A percentile compares a stretch with the other conserved stretches of the same genome.
These are phyloP conservation scores for Cyclocybe aegerita DNA, from an alignment of 768 basidiomycete genomes.

Conservation along the genomic window DNA sequence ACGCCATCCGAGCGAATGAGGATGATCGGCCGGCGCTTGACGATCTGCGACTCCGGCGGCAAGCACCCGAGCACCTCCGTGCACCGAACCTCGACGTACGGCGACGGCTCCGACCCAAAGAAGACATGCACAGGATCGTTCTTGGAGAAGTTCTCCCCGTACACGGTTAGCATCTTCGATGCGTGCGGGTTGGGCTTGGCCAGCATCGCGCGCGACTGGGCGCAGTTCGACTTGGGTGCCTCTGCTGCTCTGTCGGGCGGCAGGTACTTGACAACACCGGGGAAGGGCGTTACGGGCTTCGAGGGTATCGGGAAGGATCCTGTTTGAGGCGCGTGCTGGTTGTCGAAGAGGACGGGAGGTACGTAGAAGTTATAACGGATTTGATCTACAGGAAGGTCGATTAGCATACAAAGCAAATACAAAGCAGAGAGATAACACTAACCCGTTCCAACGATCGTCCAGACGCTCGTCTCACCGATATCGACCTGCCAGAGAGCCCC, in stretches of 20 bases:
- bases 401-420: conserved; percentile 12
- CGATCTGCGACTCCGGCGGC: conserved; percentile 66
- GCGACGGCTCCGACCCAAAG: conserved; percentile 84
- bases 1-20: conserved; percentile 84
- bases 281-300: conserved; percentile 85
- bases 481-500: conserved; percentile 88
- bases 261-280: conserved; percentile 86
- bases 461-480: conserved; percentile 91
- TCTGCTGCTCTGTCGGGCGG: conserved; percentile 87
- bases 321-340: conserved; percentile 67
- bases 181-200: conserved; percentile 78
- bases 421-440: conserved; percentile 22
- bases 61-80: conserved; percentile 82
- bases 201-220: conserved; percentile 63
- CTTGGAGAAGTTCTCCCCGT: conserved; percentile 89
- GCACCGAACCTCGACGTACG: conserved; percentile 86
- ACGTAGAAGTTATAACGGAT: conserved; percentile 93
- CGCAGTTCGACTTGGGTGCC: conserved; percentile 71
- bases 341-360: conserved; percentile 81
- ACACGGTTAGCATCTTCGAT: conserved; percentile 80
- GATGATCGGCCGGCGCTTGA: conserved; percentile 76
- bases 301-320: conserved; percentile 78
- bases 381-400: conserved; percentile 56
- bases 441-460: conserved; percentile 95
- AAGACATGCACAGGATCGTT: conserved; percentile 78